A percentile compares a stretch with the other conserved stretches of the same genome.
These are phyloP conservation scores for Pleurotus djamor DNA, from an alignment of 768 basidiomycete genomes.

Conservation along the genomic window DNA sequence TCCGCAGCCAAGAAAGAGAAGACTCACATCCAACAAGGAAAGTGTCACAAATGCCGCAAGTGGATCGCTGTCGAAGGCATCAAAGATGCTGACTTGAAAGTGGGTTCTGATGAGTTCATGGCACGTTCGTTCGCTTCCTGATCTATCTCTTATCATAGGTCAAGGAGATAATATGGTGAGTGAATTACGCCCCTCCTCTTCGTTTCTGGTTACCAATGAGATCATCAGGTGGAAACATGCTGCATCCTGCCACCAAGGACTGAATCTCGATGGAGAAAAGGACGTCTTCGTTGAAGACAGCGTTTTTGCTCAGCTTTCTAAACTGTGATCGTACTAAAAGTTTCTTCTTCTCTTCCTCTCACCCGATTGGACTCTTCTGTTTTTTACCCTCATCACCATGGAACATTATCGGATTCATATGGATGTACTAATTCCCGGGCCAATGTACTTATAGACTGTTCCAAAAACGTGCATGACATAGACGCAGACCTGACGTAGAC, in stretches of 20 bases:
- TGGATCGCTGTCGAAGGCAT: slow-evolving; percentile 76
- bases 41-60: slow-evolving; percentile 72
- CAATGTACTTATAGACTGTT: neutral
- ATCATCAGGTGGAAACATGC: slow-evolving; percentile 78
- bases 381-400: neutral
- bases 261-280: slow-evolving; percentile 51
- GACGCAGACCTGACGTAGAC: neutral
- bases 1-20: slow-evolving; percentile 61
- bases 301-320: slow-evolving; percentile 24
- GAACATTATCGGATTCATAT: neutral
- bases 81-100: slow-evolving; percentile 75
- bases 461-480: too few relatives aligned
- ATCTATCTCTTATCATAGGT: slow-evolving; percentile 36
- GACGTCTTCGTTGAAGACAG: slow-evolving; percentile 58
- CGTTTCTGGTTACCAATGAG: neutral
- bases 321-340: neutral
- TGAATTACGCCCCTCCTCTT: slow-evolving; percentile 16
- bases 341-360: neutral
- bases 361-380: neutral
- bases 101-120: slow-evolving; percentile 17
- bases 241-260: slow-evolving; percentile 67
- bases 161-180: slow-evolving; percentile 72
- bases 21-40: slow-evolving; percentile 58
- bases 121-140: neutral
- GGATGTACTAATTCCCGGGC: neutral